phyloP scores from a whole-genome alignment of 2,329 filamentous ascomycete genomes.

The Fusarium mundagurra region DNA sequence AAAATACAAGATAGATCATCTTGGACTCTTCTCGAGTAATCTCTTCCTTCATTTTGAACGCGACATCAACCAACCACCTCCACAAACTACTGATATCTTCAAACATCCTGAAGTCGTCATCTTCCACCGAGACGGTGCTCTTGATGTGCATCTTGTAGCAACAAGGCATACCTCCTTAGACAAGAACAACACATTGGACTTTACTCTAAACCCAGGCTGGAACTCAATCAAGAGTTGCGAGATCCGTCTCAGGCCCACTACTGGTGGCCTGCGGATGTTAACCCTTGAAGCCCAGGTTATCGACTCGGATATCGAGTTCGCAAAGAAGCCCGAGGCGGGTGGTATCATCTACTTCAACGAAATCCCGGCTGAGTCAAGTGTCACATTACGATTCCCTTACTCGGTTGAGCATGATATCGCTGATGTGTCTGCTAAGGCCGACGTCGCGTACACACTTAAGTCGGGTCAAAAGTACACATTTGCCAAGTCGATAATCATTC shows the following conservation, averaged over 20 bases:
- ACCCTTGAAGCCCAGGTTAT: slow-evolving; percentile 67
- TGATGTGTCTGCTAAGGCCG: slow-evolving; percentile 78
- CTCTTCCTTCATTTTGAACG: slow-evolving; percentile 74
- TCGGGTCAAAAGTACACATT: slow-evolving; percentile 59
- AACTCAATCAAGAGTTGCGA: slow-evolving; percentile 72
- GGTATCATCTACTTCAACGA: slow-evolving; percentile 62
- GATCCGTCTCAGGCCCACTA: slow-evolving; percentile 70
- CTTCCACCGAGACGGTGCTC: slow-evolving; percentile 74
- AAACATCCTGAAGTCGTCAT: slow-evolving; percentile 72
- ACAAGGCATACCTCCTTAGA: slow-evolving; percentile 82
- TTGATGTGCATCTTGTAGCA: slow-evolving; percentile 74
- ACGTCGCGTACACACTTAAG: slow-evolving; percentile 77
- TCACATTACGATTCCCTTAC: slow-evolving; percentile 79
- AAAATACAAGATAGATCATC: slow-evolving; percentile 77
- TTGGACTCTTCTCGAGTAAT: slow-evolving; percentile 72
- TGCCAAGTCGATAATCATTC: slow-evolving; percentile 66
- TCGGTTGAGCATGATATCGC: slow-evolving; percentile 81
- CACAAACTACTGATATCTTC: slow-evolving; percentile 62
- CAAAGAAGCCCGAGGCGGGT: slow-evolving; percentile 63
- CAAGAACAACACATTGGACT: slow-evolving; percentile 78
- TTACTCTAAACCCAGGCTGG: slow-evolving; percentile 78
- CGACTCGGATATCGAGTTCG: slow-evolving; percentile 53
- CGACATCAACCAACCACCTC: slow-evolving; percentile 58
- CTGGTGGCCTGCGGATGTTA: slow-evolving; percentile 71
- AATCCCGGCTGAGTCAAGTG: slow-evolving; percentile 55